Conservation (phyloP, 1,284 basidiomycete genomes). For the Neolentinus lepideus region DNA sequence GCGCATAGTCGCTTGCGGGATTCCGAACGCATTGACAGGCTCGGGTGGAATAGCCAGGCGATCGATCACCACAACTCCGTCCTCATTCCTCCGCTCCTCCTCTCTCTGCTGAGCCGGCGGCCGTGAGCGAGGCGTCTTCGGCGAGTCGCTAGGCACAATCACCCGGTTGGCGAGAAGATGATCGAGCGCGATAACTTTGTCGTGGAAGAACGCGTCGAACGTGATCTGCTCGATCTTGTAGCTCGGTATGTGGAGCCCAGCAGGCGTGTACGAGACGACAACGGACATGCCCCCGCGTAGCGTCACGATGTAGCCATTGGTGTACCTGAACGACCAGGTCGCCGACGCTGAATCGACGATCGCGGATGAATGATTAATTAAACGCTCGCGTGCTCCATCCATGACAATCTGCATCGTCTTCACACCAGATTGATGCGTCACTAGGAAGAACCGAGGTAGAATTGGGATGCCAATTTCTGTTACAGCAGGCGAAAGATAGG, state of each 20-base stretch:
- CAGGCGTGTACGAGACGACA: slow-evolving; percentile 37
- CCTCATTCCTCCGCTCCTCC: slow-evolving; percentile 43
- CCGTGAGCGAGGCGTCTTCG: slow-evolving; percentile 1
- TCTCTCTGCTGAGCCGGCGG: slow-evolving; percentile 6
- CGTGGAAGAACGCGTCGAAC: slow-evolving; percentile 44
- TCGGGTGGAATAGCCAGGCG: slow-evolving; percentile 60
- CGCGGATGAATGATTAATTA: slow-evolving; percentile 37
- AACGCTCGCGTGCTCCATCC: slow-evolving; percentile 63
- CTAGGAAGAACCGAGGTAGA: slow-evolving; percentile 74
- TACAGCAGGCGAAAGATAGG: slow-evolving; percentile 3
- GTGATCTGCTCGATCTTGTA: neutral
- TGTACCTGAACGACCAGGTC: slow-evolving; percentile 71
- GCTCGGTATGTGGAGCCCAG: slow-evolving; percentile 11
- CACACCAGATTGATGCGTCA: slow-evolving; percentile 74
- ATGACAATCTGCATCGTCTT: slow-evolving; percentile 67
- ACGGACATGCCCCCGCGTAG: slow-evolving; percentile 64
- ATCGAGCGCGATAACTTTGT: slow-evolving; percentile 61
- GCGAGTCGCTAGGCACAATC: neutral
- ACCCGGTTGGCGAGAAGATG: slow-evolving; percentile 32
- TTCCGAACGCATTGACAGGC: slow-evolving; percentile 78
- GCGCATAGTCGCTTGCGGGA: slow-evolving; percentile 79
- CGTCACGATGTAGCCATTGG: slow-evolving; percentile 66
- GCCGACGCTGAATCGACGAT: slow-evolving; percentile 63
- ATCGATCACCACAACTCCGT: slow-evolving; percentile 51
- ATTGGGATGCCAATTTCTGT: slow-evolving; percentile 71